Evolutionary conservation across 345 rosid species (phyloP), one percentile per base, ranked within the genome.

Genomic region (Lepidium africanum): DNA sequence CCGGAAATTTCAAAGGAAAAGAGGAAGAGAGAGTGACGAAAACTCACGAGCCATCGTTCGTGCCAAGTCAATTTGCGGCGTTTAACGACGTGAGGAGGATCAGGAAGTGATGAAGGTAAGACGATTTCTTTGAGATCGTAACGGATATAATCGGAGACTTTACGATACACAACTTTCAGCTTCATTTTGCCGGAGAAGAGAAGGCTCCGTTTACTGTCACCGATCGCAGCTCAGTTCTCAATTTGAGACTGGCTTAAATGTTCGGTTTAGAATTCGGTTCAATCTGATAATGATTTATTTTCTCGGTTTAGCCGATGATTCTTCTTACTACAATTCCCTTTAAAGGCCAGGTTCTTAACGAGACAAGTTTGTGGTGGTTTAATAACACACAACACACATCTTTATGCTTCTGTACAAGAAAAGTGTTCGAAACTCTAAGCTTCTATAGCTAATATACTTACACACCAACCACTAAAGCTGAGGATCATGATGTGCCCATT

Each of bases 381-480:
- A n/a, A n/a, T n/a, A n/a, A n/a, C n/a, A n/a, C n/a, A n/a, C n/a
- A n/a, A n/a, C n/a, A 87, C 81, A 90, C 98, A 5, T 93, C 98
- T 54, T 69, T 93, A 51, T 93, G 98, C n/a, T n/a, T n/a, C n/a
- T 93, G 45, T 93, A 93, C 81, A 82, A 82, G 17, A 87, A 82
- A 16, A 97, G 98, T 43, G 72, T 79, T 47, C 63, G 92, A 16
- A 86, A 85, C 71, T 93, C 88, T 65, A 90, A 85, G 82, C 83
- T 90, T 50, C 67, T 72, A 23, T 72, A 23, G 83, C 74, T 64
- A 87, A 84, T 78, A 90, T 90, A 77, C 83, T 90, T 56, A 90
- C 97, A 90, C 97, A 7, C 97, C 97, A 58, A 87, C 97, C 16
- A 86, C 97, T 25, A 90, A 90, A 79, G 92, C 97, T 7, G 87